These are phyloP conservation scores for Penicillium palitans DNA, from an alignment of 2,329 filamentous ascomycete genomes.

Conservation along the genomic window DNA sequence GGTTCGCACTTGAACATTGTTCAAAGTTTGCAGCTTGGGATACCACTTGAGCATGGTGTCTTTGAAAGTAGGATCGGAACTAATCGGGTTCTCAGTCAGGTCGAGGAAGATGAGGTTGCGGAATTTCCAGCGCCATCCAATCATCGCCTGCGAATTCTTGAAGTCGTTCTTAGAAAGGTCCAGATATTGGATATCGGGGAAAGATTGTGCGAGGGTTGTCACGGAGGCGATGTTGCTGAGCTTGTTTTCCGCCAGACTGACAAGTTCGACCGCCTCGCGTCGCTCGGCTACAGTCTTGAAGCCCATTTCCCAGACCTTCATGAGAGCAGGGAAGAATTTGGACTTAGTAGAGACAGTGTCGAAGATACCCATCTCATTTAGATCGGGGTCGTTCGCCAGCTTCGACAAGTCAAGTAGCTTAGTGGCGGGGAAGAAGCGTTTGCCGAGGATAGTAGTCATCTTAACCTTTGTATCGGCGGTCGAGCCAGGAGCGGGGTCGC, in stretches of 20 bases:
- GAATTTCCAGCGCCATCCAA: constrained; percentile 78
- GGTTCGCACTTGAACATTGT: constrained; percentile 71
- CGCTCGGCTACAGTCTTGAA: constrained; percentile 74
- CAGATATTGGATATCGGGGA: constrained; percentile 83
- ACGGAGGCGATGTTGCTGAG: constrained; percentile 72
- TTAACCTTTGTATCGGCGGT: constrained; percentile 64
- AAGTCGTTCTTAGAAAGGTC: constrained; percentile 86
- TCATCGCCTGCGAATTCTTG: constrained; percentile 64
- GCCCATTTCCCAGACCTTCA: constrained; percentile 77
- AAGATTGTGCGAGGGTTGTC: constrained; percentile 71
- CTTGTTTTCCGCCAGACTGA: constrained; percentile 78
- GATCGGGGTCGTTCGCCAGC: constrained; percentile 69
- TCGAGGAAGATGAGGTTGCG: constrained; percentile 77
- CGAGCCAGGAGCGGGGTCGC: constrained; percentile 44
- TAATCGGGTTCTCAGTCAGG: constrained; percentile 73
- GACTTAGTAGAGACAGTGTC: constrained; percentile 67
- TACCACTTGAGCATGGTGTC: constrained; percentile 77
- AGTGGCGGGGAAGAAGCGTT: constrained; percentile 68
- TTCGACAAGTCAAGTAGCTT: constrained; percentile 84
- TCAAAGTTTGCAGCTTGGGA: constrained; percentile 75
- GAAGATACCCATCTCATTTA: constrained; percentile 75
- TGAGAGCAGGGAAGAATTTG: constrained; percentile 90
- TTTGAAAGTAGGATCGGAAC: constrained; percentile 61
- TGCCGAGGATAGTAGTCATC: constrained; percentile 68
- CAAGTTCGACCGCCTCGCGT: constrained; percentile 74